A percentile compares a stretch with the other conserved stretches of the same genome.
Evolutionary conservation across 257 asterid genomes (phyloP).

Genomic region (Cordia subcordata): DNA sequence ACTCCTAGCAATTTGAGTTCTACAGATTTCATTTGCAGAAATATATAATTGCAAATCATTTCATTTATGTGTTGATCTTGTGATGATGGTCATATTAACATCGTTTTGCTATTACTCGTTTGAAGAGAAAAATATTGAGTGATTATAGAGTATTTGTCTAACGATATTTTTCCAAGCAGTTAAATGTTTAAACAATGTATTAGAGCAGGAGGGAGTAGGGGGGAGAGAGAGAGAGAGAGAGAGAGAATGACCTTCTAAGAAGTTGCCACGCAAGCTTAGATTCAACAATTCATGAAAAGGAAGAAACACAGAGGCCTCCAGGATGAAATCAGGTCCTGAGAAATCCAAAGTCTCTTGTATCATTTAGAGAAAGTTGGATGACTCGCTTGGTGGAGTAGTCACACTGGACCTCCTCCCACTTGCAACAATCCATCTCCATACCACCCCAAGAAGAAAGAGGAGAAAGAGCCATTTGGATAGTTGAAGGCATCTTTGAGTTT

Average conservation of each 20-base stretch:
- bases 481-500: constrained; percentile 18
- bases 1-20: no score
- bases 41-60: no score
- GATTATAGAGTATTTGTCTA: no score
- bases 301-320: constrained; percentile 18
- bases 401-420: constrained; percentile 21
- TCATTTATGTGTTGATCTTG: no score
- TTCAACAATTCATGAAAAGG: constrained; percentile 21
- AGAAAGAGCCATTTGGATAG: constrained; percentile 14
- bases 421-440: constrained; percentile 16
- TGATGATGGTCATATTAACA: no score
- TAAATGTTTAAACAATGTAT: no score
- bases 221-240: no score
- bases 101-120: no score
- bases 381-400: constrained; percentile 8
- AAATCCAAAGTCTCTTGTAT: background rate
- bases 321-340: background rate
- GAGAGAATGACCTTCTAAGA: constrained; percentile 2
- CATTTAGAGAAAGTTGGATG: constrained; percentile 7
- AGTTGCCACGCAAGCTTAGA: constrained; percentile 13
- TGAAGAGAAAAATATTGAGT: no score
- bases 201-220: no score
- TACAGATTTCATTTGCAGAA: no score
- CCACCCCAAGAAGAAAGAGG: constrained; percentile 20
- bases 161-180: no score